Percentiles rank a stretch among this genome's conserved stretches.
phyloP scores from a whole-genome alignment of 305 asterid species.

The Solanum hybrid region DNA sequence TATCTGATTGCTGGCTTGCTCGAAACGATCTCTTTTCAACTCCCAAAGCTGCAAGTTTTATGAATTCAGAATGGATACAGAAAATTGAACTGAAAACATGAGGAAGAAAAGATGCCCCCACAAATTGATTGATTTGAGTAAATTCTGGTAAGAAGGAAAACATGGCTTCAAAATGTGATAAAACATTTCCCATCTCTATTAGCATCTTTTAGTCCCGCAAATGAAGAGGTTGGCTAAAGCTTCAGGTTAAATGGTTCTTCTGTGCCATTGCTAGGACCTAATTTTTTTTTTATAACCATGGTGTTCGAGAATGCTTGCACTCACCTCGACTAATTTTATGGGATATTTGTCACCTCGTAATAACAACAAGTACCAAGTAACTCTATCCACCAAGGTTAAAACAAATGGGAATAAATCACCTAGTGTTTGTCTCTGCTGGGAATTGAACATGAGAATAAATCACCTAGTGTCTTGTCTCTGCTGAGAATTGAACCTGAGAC shows the following conservation, averaged over 20 bases:
- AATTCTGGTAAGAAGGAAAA: not conserved
- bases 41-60: conserved; percentile 58
- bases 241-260: not conserved
- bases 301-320: not conserved
- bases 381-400: not conserved
- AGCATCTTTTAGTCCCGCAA: not conserved
- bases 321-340: not conserved
- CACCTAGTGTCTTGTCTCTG: not conserved
- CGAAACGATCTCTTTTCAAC: conserved; percentile 30
- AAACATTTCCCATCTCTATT: not conserved
- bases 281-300: not conserved
- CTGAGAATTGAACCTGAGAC: not conserved
- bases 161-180: not conserved
- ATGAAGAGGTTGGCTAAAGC: not conserved
- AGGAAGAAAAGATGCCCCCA: not conserved
- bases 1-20: conserved; percentile 28
- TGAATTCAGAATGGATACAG: not conserved
- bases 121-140: not conserved
- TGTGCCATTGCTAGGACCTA: not conserved
- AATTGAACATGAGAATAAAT: not conserved
- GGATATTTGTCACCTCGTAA: not conserved
- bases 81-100: not conserved
- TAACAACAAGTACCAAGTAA: not conserved
- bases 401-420: not conserved
- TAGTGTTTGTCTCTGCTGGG: not conserved